Base-by-base conservation (phyloP, 768 basidiomycete genomes). In the Lanmaoa rubissima region DNA sequence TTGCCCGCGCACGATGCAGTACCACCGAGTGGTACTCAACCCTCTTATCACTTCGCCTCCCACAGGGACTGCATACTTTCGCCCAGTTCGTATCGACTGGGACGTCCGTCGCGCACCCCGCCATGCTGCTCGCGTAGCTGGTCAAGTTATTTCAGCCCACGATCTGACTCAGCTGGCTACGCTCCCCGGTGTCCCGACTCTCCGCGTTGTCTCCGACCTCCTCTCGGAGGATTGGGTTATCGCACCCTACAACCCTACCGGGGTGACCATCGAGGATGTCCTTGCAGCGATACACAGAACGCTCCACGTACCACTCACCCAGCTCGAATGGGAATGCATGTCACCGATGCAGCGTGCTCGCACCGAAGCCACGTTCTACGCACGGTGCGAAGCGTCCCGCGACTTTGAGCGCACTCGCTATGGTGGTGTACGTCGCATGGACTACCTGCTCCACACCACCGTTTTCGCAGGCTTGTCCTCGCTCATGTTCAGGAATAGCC, bases 191-290 rank as follows among this genome's bases (percentile, higher is more conserved):
- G 64, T 78, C 35, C 44, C 59, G 34, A 57, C 58, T 21, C 69
- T 86, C 28, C 68, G 64, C 39, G 58, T 86, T 53, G 64, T 70
- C 11, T 84, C 81, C 55, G 82, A 77, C 31, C 63, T 83, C 55
- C 73, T 81, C 21, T 75, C 74, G 11, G 73, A 69, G 46, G 57
- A 71, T 11, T 83, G 81, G 79, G 66, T 67, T 5, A 76, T 81
- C 32, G 59, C 72, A 11, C 74, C 72, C 10, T 61, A 65, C n/a
- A 81, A 79, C 61, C 68, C 73, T 8, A 62, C 64, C 0, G 80
- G 79, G 10, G 77, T 86, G 41, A 85, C 82, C 2, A 64, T 86
- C 53, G 66, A 65, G n/a, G 80, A 86, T 45, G 73, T 85, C 21
- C 68, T 86, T 5, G 54, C 72, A 2, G 75, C 77, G n/a, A 79